These are phyloP conservation scores for Trametes sp. DNA, from an alignment of 1,284 basidiomycete genomes.

Conservation along the genomic window DNA sequence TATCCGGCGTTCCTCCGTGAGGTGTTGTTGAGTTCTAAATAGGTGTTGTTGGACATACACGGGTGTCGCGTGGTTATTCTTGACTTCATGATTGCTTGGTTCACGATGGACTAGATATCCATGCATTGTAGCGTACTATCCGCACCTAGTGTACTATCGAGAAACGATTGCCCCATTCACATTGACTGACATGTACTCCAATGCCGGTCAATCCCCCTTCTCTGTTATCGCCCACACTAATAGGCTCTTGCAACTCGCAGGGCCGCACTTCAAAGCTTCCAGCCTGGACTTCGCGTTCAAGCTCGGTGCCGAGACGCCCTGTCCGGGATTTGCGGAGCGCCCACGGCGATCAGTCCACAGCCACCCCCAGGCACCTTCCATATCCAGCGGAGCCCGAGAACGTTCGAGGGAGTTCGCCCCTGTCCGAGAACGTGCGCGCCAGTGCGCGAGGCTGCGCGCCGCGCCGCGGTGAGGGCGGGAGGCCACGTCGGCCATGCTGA, in stretches of 20 bases:
- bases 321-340: background rate
- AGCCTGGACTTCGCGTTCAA: no score
- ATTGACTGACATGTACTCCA: no score
- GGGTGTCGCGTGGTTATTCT: no score
- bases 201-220: no score
- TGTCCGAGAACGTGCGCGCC: constrained; percentile 8
- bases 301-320: background rate
- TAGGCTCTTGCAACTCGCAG: no score
- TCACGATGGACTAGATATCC: background rate
- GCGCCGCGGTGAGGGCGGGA: background rate
- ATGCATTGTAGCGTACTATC: background rate
- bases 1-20: no score
- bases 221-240: no score
- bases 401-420: constrained; percentile 22
- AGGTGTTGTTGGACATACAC: no score
- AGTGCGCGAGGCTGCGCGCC: constrained; percentile 6
- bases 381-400: constrained; percentile 12
- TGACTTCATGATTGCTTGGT: background rate
- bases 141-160: background rate
- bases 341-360: background rate
- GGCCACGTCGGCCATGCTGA: constrained; percentile 10
- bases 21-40: no score
- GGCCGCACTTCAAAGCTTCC: no score
- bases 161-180: no score
- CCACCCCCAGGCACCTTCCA: constrained; percentile 23